Evolutionary conservation across 768 basidiomycete genomes (phyloP).

Genomic region (Tricholoma saponaceum): DNA sequence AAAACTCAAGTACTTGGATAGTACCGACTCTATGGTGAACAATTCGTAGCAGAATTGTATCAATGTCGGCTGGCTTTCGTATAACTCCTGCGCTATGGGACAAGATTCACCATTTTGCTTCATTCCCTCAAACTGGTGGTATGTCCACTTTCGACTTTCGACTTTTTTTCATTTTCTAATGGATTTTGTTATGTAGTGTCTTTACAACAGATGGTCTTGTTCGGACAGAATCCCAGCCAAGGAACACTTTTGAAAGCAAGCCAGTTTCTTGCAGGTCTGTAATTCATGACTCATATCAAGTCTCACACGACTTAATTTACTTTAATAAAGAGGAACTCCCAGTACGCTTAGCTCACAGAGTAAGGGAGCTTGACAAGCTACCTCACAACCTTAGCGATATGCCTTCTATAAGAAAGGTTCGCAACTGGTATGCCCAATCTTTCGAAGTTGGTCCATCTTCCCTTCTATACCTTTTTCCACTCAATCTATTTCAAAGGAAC

Average conservation of each 20-base stretch:
- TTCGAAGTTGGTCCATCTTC: conserved; percentile 70
- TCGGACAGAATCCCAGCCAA: conserved; percentile 93
- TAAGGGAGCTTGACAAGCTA: conserved; percentile 91
- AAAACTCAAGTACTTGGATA: too few species aligned
- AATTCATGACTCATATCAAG: conserved; percentile 2
- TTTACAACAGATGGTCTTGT: conserved; percentile 95
- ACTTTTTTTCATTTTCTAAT: not conserved
- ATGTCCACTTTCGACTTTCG: conserved; percentile 17
- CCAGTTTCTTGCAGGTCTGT: conserved; percentile 76
- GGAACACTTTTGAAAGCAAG: conserved; percentile 91
- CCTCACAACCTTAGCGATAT: conserved; percentile 89
- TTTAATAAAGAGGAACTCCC: conserved; percentile 79
- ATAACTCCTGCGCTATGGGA: conserved; percentile 71
- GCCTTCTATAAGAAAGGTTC: conserved; percentile 91
- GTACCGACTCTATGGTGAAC: too few species aligned
- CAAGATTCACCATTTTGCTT: conserved; percentile 78
- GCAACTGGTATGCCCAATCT: conserved; percentile 98
- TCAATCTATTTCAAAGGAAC: conserved; percentile 53
- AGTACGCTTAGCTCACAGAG: conserved; percentile 90
- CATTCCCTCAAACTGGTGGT: conserved; percentile 83
- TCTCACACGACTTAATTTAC: not conserved
- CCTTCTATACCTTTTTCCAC: not conserved
- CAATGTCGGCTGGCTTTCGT: conserved; percentile 59
- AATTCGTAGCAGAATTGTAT: too few species aligned
- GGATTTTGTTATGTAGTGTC: conserved; percentile 53